Conservation (phyloP, 352 stramenopile species). For the Phytophthora ohioensis region DNA sequence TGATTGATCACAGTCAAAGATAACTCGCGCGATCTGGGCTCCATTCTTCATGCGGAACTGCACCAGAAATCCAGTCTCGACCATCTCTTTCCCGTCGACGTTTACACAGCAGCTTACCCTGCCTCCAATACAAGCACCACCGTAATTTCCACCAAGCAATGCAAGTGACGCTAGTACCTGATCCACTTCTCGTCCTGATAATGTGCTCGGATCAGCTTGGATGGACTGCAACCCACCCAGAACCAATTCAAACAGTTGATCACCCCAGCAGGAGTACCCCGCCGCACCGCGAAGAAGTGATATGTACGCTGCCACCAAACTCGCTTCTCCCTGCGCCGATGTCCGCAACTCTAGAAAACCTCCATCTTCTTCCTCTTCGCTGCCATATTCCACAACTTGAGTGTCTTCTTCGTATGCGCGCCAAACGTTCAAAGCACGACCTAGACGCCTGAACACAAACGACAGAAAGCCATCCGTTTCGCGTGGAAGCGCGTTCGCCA, state of each 20-base stretch:
- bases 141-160: constrained; percentile 66
- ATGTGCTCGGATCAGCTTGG: constrained; percentile 3
- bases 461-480: constrained; percentile 38
- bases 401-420: constrained; percentile 35
- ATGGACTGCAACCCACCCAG: constrained; percentile 15
- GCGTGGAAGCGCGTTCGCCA: constrained; percentile 39
- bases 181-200: constrained; percentile 24
- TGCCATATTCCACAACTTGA: background rate
- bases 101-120: constrained; percentile 79
- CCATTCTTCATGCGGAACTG: constrained; percentile 56
- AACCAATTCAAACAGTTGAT: constrained; percentile 42
- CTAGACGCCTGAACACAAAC: constrained; percentile 51
- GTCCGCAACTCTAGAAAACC: constrained; percentile 49
- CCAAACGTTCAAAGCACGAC: constrained; percentile 57
- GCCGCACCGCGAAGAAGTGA: constrained; percentile 55
- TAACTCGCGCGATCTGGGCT: constrained; percentile 54
- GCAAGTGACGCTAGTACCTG: constrained; percentile 51
- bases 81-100: constrained; percentile 76
- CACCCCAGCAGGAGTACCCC: constrained; percentile 42
- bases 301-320: constrained; percentile 53
- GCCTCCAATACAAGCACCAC: constrained; percentile 56
- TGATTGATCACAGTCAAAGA: constrained; percentile 73
- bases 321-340: constrained; percentile 55
- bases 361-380: constrained; percentile 22
- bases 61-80: constrained; percentile 75